Evolutionary conservation across 2,329 filamentous ascomycete species (phyloP), one percentile per base, ranked within the genome.

Genomic region (Cladosporium austrohemisphaericum): DNA sequence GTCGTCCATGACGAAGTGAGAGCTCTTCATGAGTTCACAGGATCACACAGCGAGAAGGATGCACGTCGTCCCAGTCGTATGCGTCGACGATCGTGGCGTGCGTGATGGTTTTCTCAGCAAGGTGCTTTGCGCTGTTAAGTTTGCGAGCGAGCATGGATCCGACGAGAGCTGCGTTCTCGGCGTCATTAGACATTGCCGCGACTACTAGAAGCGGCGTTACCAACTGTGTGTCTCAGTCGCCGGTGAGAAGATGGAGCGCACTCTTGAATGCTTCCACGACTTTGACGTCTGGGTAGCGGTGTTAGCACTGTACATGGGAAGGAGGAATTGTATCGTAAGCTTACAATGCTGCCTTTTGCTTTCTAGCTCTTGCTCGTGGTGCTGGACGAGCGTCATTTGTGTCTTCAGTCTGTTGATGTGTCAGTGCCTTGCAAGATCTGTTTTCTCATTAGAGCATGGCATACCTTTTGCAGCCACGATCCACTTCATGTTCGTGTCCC

Each of bases 171-270:
- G 41, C 31, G 18, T 26, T 26, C 32, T 46, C 23, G 23, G 22
- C 44, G 33, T 38, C 44, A 38, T 32, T 41, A 18, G 35, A 11
- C 0, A 95, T 72, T 28, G 89, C 76, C 65, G 95, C 89, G 28
- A 95, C 92, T 95, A 38, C 88, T 76, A 0, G 88, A 93, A 0
- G 88, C 87, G 0, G 84, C 88, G 60, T 95, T 89, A 4, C 90
- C 88, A 2, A 95, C 36, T 14, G 28, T 33, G 16, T 25, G 18
- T 26, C 18, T 47, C 44, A 47, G 16, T 38, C 33, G n/a, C 25
- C 33, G 13, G 41, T 28, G 50, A 76, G 71, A 40, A 76, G 68
- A 7, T 62, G 52, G 19, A 76, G 71, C 67, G 74, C 74, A 71
- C 67, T 71, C 57, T 74, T 63, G 59, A 76, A 76, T 5, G 74